Evolutionary conservation across 352 stramenopile species (phyloP).

Genomic region (Halophytophthora batemanensis): DNA sequence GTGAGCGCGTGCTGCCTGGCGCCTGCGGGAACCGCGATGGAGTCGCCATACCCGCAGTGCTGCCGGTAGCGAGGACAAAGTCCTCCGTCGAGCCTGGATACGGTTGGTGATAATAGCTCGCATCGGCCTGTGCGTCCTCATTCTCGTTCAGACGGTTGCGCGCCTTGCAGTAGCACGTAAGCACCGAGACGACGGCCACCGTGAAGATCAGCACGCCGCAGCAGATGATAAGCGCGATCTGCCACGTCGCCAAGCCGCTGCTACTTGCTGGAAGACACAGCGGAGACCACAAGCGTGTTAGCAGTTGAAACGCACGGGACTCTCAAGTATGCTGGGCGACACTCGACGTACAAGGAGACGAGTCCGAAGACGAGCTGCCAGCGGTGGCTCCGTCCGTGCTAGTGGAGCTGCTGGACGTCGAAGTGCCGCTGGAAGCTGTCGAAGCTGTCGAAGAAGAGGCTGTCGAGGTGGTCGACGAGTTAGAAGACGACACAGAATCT

Average conservation of each 20-base stretch:
- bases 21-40: slow-evolving; percentile 14
- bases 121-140: slow-evolving; percentile 39
- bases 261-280: slow-evolving; percentile 8
- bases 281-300: not conserved
- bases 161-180: slow-evolving; percentile 60
- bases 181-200: slow-evolving; percentile 43
- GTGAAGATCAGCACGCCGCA: slow-evolving; percentile 46
- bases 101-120: slow-evolving; percentile 39
- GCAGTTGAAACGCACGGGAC: not conserved
- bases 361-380: no score
- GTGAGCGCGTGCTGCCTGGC: slow-evolving; percentile 5
- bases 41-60: slow-evolving; percentile 9
- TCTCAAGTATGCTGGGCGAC: not conserved
- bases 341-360: no score
- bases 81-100: slow-evolving; percentile 13
- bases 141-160: slow-evolving; percentile 47
- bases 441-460: slow-evolving; percentile 7
- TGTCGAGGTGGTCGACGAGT: slow-evolving; percentile 4
- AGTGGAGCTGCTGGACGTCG: slow-evolving; percentile 5
- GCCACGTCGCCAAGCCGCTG: slow-evolving; percentile 40
- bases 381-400: no score
- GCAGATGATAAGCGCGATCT: slow-evolving; percentile 61
- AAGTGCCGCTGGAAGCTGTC: slow-evolving; percentile 2
- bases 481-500: slow-evolving; percentile 16
- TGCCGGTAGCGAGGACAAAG: not conserved